A percentile compares a stretch with the other conserved stretches of the same genome.
Conservation (phyloP, 1,284 basidiomycete genomes). For the Ceratobasidium sp. region DNA sequence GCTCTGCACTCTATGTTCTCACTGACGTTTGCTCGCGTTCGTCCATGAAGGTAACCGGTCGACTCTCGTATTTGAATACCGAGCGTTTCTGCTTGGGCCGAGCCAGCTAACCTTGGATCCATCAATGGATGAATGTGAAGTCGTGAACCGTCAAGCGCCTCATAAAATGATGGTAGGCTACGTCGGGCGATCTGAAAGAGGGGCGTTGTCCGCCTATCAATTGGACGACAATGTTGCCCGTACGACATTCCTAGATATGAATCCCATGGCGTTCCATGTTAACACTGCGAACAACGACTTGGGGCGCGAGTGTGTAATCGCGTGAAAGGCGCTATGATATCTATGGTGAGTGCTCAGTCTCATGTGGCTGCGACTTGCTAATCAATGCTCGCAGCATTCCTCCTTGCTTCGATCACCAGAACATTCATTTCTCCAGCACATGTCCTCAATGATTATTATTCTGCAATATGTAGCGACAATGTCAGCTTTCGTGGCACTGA, state of each 20-base stretch:
- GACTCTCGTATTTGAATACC: slow-evolving; percentile 30
- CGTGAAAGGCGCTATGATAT: neutral
- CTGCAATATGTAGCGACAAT: slow-evolving; percentile 20
- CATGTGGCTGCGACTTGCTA: neutral
- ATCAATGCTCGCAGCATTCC: neutral
- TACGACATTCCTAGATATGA: slow-evolving; percentile 35
- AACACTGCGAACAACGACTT: neutral
- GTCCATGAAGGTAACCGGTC: slow-evolving; percentile 11
- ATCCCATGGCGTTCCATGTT: slow-evolving; percentile 34
- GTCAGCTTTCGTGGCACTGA: neutral
- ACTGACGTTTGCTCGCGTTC: neutral
- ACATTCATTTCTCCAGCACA: neutral
- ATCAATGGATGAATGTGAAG: slow-evolving; percentile 30
- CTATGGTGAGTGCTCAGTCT: slow-evolving; percentile 8
- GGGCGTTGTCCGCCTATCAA: slow-evolving; percentile 27
- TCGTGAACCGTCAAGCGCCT: slow-evolving; percentile 31
- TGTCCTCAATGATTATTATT: too few species aligned
- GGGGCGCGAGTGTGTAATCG: slow-evolving; percentile 35
- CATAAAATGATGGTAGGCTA: slow-evolving; percentile 40
- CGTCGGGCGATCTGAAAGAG: slow-evolving; percentile 23
- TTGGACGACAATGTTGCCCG: slow-evolving; percentile 30
- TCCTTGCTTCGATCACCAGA: neutral
- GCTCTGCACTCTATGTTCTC: neutral
- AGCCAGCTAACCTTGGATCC: neutral
- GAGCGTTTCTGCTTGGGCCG: slow-evolving; percentile 14